These are phyloP conservation scores for Immersiporthe knoxdaviesiana DNA, from an alignment of 2,329 filamentous ascomycete species.

Conservation along the genomic window DNA sequence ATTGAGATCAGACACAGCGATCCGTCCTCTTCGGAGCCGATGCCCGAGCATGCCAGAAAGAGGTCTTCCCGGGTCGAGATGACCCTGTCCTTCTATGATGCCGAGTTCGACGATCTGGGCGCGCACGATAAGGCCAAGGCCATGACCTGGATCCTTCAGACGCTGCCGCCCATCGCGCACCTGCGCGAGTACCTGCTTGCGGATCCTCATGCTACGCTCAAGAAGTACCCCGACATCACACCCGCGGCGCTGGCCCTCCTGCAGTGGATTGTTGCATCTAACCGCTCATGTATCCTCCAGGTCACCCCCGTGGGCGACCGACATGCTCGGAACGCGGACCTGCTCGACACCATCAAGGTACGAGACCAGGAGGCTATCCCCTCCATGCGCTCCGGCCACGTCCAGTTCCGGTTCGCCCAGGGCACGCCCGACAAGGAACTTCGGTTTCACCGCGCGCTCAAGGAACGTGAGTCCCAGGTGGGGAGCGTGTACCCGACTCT, in stretches of 20 bases:
- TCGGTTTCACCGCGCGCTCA: slow-evolving; percentile 68
- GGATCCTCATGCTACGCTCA: slow-evolving; percentile 45
- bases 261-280: slow-evolving; percentile 88
- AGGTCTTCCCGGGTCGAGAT: slow-evolving; percentile 5
- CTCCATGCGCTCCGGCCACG: slow-evolving; percentile 64
- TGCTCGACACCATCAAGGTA: slow-evolving; percentile 33
- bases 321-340: slow-evolving; percentile 43
- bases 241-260: slow-evolving; percentile 69
- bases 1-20: not conserved
- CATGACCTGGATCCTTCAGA: slow-evolving; percentile 55
- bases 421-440: slow-evolving; percentile 86
- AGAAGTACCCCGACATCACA: slow-evolving; percentile 58
- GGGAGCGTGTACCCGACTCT: slow-evolving; percentile 20
- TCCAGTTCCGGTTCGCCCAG: slow-evolving; percentile 87
- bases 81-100: slow-evolving; percentile 49
- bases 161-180: slow-evolving; percentile 62
- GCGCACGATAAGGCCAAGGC: slow-evolving; percentile 52
- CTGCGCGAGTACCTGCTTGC: slow-evolving; percentile 56
- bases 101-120: slow-evolving; percentile 60
- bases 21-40: too few relatives aligned
- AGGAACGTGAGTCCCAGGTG: slow-evolving; percentile 34
- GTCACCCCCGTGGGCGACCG: slow-evolving; percentile 44
- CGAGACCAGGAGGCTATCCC: slow-evolving; percentile 56
- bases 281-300: slow-evolving; percentile 82
- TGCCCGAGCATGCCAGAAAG: not conserved